Conservation (phyloP, 1,284 basidiomycete species). For the Caloboletus firmus region DNA sequence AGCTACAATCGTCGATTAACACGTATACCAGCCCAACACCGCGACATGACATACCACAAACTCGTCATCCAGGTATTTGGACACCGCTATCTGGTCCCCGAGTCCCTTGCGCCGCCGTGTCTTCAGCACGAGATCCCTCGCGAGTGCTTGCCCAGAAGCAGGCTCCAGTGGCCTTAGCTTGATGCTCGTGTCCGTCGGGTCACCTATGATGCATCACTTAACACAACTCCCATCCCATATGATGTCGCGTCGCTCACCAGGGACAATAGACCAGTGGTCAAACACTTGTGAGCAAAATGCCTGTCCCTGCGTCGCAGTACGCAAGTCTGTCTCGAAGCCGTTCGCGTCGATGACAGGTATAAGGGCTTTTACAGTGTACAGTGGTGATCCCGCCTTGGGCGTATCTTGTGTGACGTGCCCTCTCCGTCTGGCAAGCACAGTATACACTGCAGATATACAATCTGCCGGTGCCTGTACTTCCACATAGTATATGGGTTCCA, state of each 20-base stretch:
- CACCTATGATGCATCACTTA: slow-evolving; percentile 51
- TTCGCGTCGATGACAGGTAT: slow-evolving; percentile 99
- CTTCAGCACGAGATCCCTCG: slow-evolving; percentile 93
- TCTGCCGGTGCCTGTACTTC: slow-evolving; percentile 99
- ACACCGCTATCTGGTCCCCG: slow-evolving; percentile 90
- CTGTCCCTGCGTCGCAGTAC: slow-evolving; percentile 96
- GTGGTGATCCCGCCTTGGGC: slow-evolving; percentile 94
- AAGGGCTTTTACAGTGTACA: slow-evolving; percentile 96
- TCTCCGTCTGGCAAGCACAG: slow-evolving; percentile 91
- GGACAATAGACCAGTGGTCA: slow-evolving; percentile 98
- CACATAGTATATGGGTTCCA: slow-evolving; percentile 98
- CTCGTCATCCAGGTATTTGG: slow-evolving; percentile 93
- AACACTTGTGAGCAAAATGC: slow-evolving; percentile 96
- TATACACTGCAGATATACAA: slow-evolving; percentile 97
- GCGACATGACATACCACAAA: slow-evolving; percentile 67
- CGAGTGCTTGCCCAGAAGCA: slow-evolving; percentile 90
- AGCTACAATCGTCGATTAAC: slow-evolving; percentile 47
- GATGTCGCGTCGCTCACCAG: slow-evolving; percentile 55
- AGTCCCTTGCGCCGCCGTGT: slow-evolving; percentile 94
- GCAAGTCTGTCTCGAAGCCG: slow-evolving; percentile 97
- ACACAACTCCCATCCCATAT: slow-evolving; percentile 12
- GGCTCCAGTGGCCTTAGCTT: slow-evolving; percentile 95
- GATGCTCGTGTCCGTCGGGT: slow-evolving; percentile 95
- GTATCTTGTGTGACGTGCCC: slow-evolving; percentile 98
- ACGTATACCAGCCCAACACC: neutral